Evolutionary conservation across 768 basidiomycete genomes (phyloP), one percentile per base, ranked within the genome.

Genomic region (Boletus coccyginus): DNA sequence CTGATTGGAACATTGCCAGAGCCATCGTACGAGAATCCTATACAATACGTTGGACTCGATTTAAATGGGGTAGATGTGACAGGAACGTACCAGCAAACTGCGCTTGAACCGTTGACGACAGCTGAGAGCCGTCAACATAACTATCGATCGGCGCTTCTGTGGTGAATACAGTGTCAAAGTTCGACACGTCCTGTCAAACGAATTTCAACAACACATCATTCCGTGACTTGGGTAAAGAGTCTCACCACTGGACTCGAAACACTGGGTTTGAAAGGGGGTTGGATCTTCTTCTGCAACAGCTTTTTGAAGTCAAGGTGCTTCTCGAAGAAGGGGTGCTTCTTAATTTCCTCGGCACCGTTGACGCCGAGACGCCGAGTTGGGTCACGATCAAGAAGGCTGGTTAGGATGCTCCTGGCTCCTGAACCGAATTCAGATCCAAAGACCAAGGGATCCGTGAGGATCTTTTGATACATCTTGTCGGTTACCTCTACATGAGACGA

Each of bases 261-360:
- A 59, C 89, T 94, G 11, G 96, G 96, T 73, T 98, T 98, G 83
- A 98, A 98, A 24, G 96, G 96, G 3, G 96, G 96, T 59, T 94
- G 92, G 41, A 98, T 94, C 78, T 93, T 93, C 84, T 98, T 98
- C 68, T 84, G 81, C 50, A 87, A 74, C 32, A 98, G 78, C 59
- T 78, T 81, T 69, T 83, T 84, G 74, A 94, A 98, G 72, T 98
- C 94, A 53, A 96, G 88, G 70, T 94, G 90, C 65, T 90, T 89
- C 52, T 84, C 82, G 69, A 98, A 98, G 82, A 98, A 98, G 10
- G 91, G 87, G 65, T 98, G 95, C 55, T 82, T 84, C 80, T 88
- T 93, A 76, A 98, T 98, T 67, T 96, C 93, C 57, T 94, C 89
- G 7, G 96, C 96, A 45, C 96, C 96, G 56, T 92, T 89, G 27